A percentile compares a stretch with the other conserved stretches of the same genome.
Conservation (phyloP, 23 red algal species). For the Rhodosorus marinus region DNA sequence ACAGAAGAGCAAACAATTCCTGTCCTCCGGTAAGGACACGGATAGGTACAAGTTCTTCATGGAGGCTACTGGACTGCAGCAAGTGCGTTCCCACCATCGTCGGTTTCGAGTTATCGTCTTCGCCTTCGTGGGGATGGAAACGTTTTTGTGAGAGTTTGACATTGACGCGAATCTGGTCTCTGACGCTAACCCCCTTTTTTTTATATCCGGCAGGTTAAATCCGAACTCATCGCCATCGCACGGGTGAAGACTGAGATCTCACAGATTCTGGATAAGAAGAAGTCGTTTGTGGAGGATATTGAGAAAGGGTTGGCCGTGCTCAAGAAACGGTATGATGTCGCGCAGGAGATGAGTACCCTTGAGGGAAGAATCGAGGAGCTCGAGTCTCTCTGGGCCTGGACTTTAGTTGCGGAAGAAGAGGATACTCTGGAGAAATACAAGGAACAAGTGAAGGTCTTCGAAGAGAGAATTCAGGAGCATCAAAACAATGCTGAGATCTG, state of each 20-base stretch:
- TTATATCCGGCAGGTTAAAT: not conserved
- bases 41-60: constrained; percentile 56
- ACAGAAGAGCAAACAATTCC: constrained; percentile 61
- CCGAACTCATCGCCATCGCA: not conserved
- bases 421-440: constrained; percentile 10
- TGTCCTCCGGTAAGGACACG: constrained; percentile 27
- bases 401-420: constrained; percentile 1
- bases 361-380: not conserved
- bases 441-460: not conserved
- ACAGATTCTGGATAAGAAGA: not conserved
- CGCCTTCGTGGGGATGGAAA: no score
- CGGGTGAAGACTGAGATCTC: not conserved
- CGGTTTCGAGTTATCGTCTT: no score
- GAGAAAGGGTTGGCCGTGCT: not conserved
- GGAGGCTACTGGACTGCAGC: constrained; percentile 70
- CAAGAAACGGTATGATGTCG: not conserved
- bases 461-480: constrained; percentile 1
- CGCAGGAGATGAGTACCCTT: not conserved
- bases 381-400: not conserved
- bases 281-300: not conserved
- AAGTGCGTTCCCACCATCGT: no score
- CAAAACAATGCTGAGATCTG: no score
- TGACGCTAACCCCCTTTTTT: no score
- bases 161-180: no score
- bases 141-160: no score